A percentile compares a stretch with the other conserved stretches of the same genome.
Evolutionary conservation across 768 basidiomycete genomes (phyloP).

Genomic region (Agaricus subrufescens): DNA sequence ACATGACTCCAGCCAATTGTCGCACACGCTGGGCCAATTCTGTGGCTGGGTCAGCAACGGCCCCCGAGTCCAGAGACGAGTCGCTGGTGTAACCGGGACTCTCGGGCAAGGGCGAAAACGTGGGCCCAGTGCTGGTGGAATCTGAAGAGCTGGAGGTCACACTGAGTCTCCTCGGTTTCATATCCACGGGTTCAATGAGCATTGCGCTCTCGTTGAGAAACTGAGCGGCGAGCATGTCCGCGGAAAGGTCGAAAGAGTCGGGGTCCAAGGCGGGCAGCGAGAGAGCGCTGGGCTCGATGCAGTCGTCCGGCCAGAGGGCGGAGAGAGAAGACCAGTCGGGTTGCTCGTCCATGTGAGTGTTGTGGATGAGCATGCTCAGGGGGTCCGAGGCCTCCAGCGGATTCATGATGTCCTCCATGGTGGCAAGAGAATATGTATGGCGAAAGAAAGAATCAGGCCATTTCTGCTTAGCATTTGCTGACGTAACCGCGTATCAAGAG

Average conservation of each 20-base stretch:
- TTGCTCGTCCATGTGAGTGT: constrained; percentile 32
- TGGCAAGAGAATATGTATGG: background rate
- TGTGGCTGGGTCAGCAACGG: constrained; percentile 24
- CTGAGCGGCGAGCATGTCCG: constrained; percentile 20
- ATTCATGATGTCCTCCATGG: background rate
- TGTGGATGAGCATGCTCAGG: constrained; percentile 52
- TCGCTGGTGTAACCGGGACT: constrained; percentile 23
- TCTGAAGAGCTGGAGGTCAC: constrained; percentile 52
- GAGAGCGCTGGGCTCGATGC: constrained; percentile 61
- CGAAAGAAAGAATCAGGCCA: constrained; percentile 4
- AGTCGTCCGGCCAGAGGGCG: constrained; percentile 47
- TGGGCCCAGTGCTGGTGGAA: constrained; percentile 35
- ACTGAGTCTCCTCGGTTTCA: constrained; percentile 41
- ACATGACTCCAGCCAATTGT: constrained; percentile 53
- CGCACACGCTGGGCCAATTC: constrained; percentile 47
- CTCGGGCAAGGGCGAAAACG: constrained; percentile 46
- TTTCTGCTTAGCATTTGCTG: background rate
- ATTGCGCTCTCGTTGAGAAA: constrained; percentile 28
- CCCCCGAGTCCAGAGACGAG: constrained; percentile 7
- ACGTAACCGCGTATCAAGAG: too few species aligned
- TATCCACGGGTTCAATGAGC: constrained; percentile 18
- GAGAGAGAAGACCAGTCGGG: constrained; percentile 55
- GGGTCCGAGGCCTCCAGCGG: constrained; percentile 51
- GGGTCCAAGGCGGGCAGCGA: constrained; percentile 20
- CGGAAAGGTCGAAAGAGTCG: constrained; percentile 17